Conservation (phyloP, 495 filamentous ascomycete genomes). For the Hypoxylon cercidicola region DNA sequence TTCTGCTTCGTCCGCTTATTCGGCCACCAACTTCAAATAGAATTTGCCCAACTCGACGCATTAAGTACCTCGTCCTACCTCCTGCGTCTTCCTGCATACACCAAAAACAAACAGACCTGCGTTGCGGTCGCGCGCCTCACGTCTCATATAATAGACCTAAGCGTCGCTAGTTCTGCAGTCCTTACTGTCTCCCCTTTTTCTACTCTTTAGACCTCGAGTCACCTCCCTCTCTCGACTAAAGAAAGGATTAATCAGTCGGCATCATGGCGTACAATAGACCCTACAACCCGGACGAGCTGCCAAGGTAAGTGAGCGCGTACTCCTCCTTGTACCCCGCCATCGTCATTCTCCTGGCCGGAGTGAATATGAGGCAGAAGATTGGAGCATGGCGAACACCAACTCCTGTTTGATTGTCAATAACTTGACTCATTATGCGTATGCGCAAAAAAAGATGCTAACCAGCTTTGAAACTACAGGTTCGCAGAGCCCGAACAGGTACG, state of each 20-base stretch:
- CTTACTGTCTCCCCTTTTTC: slow-evolving; percentile 14
- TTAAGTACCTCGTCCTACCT: slow-evolving; percentile 7
- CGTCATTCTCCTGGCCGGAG: slow-evolving; percentile 22
- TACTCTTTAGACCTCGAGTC: slow-evolving; percentile 12
- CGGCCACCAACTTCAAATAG: neutral
- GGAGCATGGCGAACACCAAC: slow-evolving; percentile 1
- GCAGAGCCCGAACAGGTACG: slow-evolving; percentile 93
- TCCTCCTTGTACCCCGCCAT: slow-evolving; percentile 33
- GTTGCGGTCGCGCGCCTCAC: slow-evolving; percentile 25
- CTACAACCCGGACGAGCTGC: slow-evolving; percentile 96
- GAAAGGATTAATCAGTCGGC: slow-evolving; percentile 19
- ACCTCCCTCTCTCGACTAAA: slow-evolving; percentile 1
- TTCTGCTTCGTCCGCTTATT: slow-evolving; percentile 21
- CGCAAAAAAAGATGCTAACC: slow-evolving; percentile 31
- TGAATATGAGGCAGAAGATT: slow-evolving; percentile 3
- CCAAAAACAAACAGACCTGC: slow-evolving; percentile 22
- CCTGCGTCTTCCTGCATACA: neutral
- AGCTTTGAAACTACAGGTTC: slow-evolving; percentile 67
- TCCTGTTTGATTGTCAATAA: slow-evolving; percentile 25
- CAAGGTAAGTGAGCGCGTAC: slow-evolving; percentile 73
- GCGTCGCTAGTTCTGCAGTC: slow-evolving; percentile 9
- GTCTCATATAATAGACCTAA: slow-evolving; percentile 25
- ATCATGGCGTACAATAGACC: slow-evolving; percentile 92
- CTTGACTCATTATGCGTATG: slow-evolving; percentile 30
- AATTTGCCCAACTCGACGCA: slow-evolving; percentile 26